phyloP scores from a whole-genome alignment of 116 monocot genomes.

The Iris pallida region DNA sequence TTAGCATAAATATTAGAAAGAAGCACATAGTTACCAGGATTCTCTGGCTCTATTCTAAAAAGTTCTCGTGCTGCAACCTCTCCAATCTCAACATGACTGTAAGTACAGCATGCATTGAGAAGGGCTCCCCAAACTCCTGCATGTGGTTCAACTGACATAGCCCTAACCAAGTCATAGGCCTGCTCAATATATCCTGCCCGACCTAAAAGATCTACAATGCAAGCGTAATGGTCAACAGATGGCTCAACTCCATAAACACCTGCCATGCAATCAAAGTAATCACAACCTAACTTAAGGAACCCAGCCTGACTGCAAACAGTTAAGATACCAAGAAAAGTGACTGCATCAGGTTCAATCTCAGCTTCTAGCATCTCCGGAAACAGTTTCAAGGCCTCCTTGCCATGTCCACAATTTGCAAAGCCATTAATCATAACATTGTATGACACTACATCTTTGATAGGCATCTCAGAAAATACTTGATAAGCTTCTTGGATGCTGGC shows the following conservation, averaged over 20 bases:
- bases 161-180: slow-evolving; percentile 30
- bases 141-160: slow-evolving; percentile 26
- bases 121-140: slow-evolving; percentile 55
- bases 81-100: slow-evolving; percentile 19
- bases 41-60: slow-evolving; percentile 28
- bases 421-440: slow-evolving; percentile 43
- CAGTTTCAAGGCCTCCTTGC: slow-evolving; percentile 25
- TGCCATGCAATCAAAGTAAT: slow-evolving; percentile 30
- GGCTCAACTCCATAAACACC: slow-evolving; percentile 29
- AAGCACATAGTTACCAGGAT: slow-evolving; percentile 45
- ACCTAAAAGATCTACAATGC: slow-evolving; percentile 44
- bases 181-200: slow-evolving; percentile 26
- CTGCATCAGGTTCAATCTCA: slow-evolving; percentile 23
- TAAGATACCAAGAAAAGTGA: slow-evolving; percentile 49
- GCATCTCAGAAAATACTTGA: slow-evolving; percentile 23
- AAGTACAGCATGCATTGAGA: slow-evolving; percentile 31
- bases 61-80: slow-evolving; percentile 27
- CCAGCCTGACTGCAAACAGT: slow-evolving; percentile 33
- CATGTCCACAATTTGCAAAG: slow-evolving; percentile 37
- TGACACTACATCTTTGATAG: slow-evolving; percentile 41
- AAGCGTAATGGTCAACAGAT: slow-evolving; percentile 38
- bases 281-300: slow-evolving; percentile 12
- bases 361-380: slow-evolving; percentile 20
- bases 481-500: slow-evolving; percentile 29
- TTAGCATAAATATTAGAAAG: slow-evolving; percentile 42